Base-by-base conservation (phyloP, 2,329 filamentous ascomycete genomes). In the Escovopsis sp. region DNA sequence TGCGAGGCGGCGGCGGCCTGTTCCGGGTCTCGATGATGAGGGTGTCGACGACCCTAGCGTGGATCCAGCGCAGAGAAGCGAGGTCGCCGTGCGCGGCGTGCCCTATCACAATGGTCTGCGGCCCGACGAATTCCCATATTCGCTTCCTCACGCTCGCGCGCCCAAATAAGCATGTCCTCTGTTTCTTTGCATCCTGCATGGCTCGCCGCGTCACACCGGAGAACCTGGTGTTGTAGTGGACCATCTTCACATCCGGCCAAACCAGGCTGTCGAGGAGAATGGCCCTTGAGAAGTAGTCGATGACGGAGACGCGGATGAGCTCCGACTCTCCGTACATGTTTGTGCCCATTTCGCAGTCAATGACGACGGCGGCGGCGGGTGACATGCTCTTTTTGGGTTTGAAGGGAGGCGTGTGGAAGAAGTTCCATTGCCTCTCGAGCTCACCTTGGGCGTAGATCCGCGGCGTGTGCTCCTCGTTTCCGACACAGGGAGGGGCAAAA, bases 311-410 rank as follows among this genome's bases (percentile, higher is more conserved):
- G 4, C 71, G 69, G 44, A 77, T 72, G 7, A 76, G 55, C 46
- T 75, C 70, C 0, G 56, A 53, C 9, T 75, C 68, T 6, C 66
- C 63, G 5, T 55, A 56, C 8, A 50, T 48, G 2, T 66, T 57
- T 0, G 59, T 63, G 12, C 72, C 71, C 69, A 75, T 75, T 48
- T 76, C 72, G 47, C 72, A 75, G 46, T 75, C 71, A 4, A 77
- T 55, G 0, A 65, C 68, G 3, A 75, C 63, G 3, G 52, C 59
- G 37, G 34, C 45, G 12, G 48, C 47, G 12, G 40, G 46, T 36
- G 6, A 32, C 23, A 4, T 35, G 33, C 33, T 33, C 8, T 7
- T 11, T n/a, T 23, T 33, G 3, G 39, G 10, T 6, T 36, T 34
- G 10, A 30, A 26, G 1, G 28, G 15, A 15, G 53, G 51, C 1